phyloP scores from a whole-genome alignment of 352 stramenopile species.

The Thraustochytrium sp. region DNA sequence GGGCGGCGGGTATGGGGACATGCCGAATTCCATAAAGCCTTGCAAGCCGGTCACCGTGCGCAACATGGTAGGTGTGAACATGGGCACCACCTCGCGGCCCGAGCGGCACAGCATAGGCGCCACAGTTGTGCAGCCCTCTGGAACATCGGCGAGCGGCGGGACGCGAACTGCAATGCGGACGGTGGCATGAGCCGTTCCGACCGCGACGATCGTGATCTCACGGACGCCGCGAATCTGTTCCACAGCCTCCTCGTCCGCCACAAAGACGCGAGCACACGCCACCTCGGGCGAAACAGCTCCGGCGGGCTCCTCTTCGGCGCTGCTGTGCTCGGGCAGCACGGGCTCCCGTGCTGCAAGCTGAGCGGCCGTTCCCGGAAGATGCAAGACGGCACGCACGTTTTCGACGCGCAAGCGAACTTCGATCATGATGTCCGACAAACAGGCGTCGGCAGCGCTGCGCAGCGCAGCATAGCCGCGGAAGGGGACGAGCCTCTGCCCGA shows the following conservation, averaged over 20 bases:
- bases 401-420: neutral
- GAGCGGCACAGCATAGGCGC: constrained; percentile 4
- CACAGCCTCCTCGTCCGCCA: neutral
- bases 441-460: neutral
- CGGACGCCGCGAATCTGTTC: neutral
- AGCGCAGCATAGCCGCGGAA: neutral
- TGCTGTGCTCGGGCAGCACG: no score
- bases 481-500: neutral
- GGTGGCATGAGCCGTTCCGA: neutral
- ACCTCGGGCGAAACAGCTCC: no score
- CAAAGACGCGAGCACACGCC: no score
- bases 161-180: neutral
- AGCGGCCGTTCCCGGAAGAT: neutral
- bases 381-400: neutral
- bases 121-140: neutral
- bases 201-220: neutral
- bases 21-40: neutral
- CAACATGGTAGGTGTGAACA: neutral
- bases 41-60: neutral
- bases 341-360: neutral
- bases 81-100: neutral
- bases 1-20: neutral
- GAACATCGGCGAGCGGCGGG: constrained; percentile 15
- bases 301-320: no score
- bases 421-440: neutral